These are phyloP conservation scores for Ophiocordyceps robertsii DNA, from an alignment of 2,329 filamentous ascomycete genomes.

Conservation along the genomic window DNA sequence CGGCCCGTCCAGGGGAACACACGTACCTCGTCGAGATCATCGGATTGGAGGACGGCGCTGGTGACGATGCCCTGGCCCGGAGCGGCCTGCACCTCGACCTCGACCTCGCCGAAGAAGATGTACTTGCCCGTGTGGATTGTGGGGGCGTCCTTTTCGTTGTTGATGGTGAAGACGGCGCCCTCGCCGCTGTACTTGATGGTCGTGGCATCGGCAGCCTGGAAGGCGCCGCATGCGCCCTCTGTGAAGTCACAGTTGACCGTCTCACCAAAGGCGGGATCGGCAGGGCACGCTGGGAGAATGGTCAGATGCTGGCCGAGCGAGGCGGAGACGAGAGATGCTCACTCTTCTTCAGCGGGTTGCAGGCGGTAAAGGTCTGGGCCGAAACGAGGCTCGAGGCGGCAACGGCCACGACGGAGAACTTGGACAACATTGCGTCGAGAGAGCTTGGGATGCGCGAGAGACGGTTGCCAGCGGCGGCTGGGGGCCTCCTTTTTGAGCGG, in stretches of 20 bases:
- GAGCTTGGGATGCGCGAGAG: neutral
- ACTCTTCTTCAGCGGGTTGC: constrained; percentile 41
- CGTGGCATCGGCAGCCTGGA: constrained; percentile 33
- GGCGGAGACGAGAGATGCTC: constrained; percentile 6
- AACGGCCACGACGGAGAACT: constrained; percentile 32
- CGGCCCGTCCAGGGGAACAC: too few relatives aligned
- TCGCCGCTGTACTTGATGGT: constrained; percentile 30
- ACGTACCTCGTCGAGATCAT: constrained; percentile 53
- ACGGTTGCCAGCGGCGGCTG: too few relatives aligned
- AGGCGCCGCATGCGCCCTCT: constrained; percentile 49
- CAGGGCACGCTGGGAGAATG: constrained; percentile 44
- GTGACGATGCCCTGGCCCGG: constrained; percentile 79
- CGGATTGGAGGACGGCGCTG: constrained; percentile 78
- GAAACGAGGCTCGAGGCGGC: constrained; percentile 34
- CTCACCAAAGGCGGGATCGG: constrained; percentile 63
- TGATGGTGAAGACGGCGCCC: constrained; percentile 53
- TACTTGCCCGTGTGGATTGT: constrained; percentile 72
- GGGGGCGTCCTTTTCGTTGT: constrained; percentile 48
- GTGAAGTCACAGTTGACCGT: constrained; percentile 57
- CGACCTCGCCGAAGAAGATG: constrained; percentile 90
- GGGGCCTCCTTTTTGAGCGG: neutral
- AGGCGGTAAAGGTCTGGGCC: constrained; percentile 43
- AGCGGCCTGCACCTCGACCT: constrained; percentile 65
- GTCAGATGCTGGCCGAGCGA: neutral
- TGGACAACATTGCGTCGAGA: constrained; percentile 24